phyloP scores from a whole-genome alignment of 495 filamentous ascomycete species.

The Talaromyces wortmannii region DNA sequence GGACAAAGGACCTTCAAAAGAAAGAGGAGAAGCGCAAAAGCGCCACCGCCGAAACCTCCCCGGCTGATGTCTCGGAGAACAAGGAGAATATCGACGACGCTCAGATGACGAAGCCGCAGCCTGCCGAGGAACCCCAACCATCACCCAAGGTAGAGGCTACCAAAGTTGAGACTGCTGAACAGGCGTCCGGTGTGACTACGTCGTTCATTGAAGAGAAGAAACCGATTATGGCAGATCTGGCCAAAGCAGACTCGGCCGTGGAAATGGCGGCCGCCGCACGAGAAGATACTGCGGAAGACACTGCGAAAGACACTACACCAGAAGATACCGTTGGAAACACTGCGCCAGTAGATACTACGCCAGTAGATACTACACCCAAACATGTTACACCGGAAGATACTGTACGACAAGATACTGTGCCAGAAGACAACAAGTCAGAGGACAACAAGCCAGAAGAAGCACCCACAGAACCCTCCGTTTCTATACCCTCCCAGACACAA shows the following conservation, averaged over 20 bases:
- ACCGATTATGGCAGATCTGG: conserved; percentile 2
- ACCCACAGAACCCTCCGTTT: too few relatives aligned
- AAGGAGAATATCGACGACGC: conserved; percentile 25
- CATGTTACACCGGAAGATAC: too few relatives aligned
- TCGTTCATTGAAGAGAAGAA: conserved; percentile 2
- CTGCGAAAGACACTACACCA: background rate
- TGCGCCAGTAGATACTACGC: too few relatives aligned
- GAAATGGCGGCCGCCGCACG: conserved; percentile 9
- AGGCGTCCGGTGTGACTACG: conserved; percentile 1
- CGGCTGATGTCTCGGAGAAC: conserved; percentile 14
- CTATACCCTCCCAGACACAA: too few relatives aligned
- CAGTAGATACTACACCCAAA: too few relatives aligned
- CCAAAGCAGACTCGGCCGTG: conserved; percentile 14
- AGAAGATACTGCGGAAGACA: conserved; percentile 10
- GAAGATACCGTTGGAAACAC: background rate
- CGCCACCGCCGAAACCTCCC: background rate
- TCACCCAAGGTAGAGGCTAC: background rate
- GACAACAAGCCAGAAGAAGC: too few relatives aligned
- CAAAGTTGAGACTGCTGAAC: background rate
- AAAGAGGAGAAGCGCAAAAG: conserved; percentile 19
- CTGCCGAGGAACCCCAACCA: conserved; percentile 2
- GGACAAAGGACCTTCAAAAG: conserved; percentile 19
- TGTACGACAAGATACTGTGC: too few relatives aligned
- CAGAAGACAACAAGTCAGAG: background rate
- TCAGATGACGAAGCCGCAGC: conserved; percentile 4